Percentiles rank a stretch among this genome's conserved stretches.
phyloP scores from a whole-genome alignment of 108 stramenopile species.

The Cylindrotheca closterium region DNA sequence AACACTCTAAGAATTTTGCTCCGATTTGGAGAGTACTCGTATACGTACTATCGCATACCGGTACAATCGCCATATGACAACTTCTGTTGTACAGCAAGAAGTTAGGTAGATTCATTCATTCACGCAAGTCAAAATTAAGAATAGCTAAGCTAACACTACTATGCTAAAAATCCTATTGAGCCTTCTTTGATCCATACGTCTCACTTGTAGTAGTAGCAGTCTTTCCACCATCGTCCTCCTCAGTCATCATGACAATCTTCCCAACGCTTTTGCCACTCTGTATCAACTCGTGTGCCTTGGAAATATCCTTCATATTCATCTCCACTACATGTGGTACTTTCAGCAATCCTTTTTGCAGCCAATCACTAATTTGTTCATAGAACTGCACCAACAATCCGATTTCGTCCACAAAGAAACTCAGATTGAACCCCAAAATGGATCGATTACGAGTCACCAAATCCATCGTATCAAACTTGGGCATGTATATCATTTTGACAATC shows the following conservation, averaged over 20 bases:
- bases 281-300: slow-evolving; percentile 69
- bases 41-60: too few relatives aligned
- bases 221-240: background rate
- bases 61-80: too few relatives aligned
- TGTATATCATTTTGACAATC: slow-evolving; percentile 51
- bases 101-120: too few relatives aligned
- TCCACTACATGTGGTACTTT: slow-evolving; percentile 54
- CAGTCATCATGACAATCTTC: slow-evolving; percentile 72
- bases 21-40: too few relatives aligned
- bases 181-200: too few relatives aligned
- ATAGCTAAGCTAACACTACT: too few relatives aligned
- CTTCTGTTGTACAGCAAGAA: too few relatives aligned
- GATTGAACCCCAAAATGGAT: slow-evolving; percentile 81
- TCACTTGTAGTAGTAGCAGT: background rate
- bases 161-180: too few relatives aligned
- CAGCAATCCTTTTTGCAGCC: slow-evolving; percentile 59
- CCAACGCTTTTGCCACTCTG: slow-evolving; percentile 82
- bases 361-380: slow-evolving; percentile 71
- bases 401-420: slow-evolving; percentile 88
- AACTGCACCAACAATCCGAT: slow-evolving; percentile 56
- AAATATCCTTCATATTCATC: slow-evolving; percentile 65
- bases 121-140: too few relatives aligned
- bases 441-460: slow-evolving; percentile 68
- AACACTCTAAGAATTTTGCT: too few relatives aligned
- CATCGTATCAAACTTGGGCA: slow-evolving; percentile 91